Base-by-base conservation (phyloP, 768 basidiomycete genomes). In the Coprinopsis sp. region DNA sequence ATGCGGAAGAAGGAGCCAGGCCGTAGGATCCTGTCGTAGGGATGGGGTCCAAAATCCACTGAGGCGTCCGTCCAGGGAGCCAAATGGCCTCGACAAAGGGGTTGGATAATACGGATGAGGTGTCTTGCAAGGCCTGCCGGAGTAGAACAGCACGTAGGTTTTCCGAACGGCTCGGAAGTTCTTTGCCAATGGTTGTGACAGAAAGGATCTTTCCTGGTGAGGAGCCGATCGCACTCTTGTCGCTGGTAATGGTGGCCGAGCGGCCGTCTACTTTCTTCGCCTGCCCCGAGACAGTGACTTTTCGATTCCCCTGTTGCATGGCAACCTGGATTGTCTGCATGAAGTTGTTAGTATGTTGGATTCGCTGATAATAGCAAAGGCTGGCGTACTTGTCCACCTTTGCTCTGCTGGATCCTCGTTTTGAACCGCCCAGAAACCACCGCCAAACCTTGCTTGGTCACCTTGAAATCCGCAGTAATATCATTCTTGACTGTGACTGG, bases 151-250 rank as follows among this genome's bases (percentile, higher is more conserved):
- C 46, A 2, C 63, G 62, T 24, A 56, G 37, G 3, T 12, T 42
- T 50, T 83, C 81, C 11, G 79, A 74, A 18, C 16, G 27, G n/a
- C 79, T 82, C 3, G 67, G 72, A 8, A 55, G 59, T 1, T 74
- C 78, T 50, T 60, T 67, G 1, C 80, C 82, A 29, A 69, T 52
- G 8, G 80, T 71, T 11, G 63, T 69, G 8, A 82, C 62, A 2
- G 64, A 13, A 40, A 42, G 24, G 65, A 64, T 33, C 1, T 30
- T 69, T 13, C 58, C 66, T n/a, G n/a, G n/a, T n/a, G n/a, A n/a
- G 1, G 54, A n/a, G 8, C 46, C 58, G 4, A 56, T 42, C 23
- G 34, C 37, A 27, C 22, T 33, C 41, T 48, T 39, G 11, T 23
- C 6, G 27, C 73, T 33, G 10, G 33, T 24, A 22, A 78, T 51